Evolutionary conservation across 2,329 filamentous ascomycete species (phyloP).

Genomic region (Neurospora sp.): DNA sequence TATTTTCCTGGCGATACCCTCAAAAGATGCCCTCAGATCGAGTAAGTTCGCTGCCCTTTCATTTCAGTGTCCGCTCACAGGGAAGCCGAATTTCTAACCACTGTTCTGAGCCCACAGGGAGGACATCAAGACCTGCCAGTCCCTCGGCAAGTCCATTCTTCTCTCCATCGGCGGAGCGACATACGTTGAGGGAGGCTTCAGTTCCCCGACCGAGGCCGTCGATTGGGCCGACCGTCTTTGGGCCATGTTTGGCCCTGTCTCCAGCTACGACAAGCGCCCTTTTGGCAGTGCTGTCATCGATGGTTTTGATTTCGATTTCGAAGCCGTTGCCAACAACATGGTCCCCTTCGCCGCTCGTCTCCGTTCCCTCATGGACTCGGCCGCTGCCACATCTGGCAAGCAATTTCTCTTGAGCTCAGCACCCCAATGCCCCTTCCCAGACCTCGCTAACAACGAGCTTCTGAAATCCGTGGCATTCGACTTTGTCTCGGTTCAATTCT

Average conservation of each 20-base stretch:
- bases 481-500: conserved; percentile 56
- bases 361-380: conserved; percentile 43
- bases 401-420: conserved; percentile 53
- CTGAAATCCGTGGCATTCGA: conserved; percentile 48
- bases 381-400: conserved; percentile 36
- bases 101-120: conserved; percentile 20
- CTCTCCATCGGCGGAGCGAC: conserved; percentile 64
- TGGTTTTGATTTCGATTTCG: conserved; percentile 72
- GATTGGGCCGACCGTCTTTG: conserved; percentile 54
- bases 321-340: conserved; percentile 50
- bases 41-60: conserved; percentile 34
- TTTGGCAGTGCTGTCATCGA: conserved; percentile 59
- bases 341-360: conserved; percentile 50
- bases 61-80: neutral
- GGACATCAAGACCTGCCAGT: conserved; percentile 52
- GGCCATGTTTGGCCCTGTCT: conserved; percentile 57
- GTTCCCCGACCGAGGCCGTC: conserved; percentile 38
- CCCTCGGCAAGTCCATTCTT: conserved; percentile 56
- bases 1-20: conserved; percentile 41
- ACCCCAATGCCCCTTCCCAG: conserved; percentile 60
- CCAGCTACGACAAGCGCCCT: conserved; percentile 44
- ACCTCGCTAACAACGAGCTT: conserved; percentile 47
- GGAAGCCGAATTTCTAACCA: neutral
- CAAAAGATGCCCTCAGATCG: conserved; percentile 52
- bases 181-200: conserved; percentile 60